These are phyloP conservation scores for Ophiosphaerella korrae DNA, from an alignment of 2,329 filamentous ascomycete genomes.

Conservation along the genomic window DNA sequence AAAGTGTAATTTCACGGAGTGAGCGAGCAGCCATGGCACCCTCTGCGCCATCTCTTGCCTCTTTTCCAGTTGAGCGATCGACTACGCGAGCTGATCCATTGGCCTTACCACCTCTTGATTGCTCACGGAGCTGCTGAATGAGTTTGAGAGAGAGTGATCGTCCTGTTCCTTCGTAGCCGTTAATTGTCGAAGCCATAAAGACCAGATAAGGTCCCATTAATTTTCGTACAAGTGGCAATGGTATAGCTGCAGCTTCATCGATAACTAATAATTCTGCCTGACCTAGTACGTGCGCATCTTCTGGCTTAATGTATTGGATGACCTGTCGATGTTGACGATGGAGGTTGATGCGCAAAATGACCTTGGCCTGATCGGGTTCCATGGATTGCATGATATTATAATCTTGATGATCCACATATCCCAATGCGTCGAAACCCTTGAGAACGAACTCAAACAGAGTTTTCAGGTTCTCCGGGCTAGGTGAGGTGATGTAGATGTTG, in stretches of 20 bases:
- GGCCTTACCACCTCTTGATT: constrained; percentile 71
- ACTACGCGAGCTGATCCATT: constrained; percentile 66
- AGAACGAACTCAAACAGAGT: constrained; percentile 98
- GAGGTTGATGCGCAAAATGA: constrained; percentile 94
- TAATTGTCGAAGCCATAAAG: constrained; percentile 99
- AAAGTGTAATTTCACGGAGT: constrained; percentile 87
- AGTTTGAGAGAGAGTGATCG: constrained; percentile 93
- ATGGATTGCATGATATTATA: constrained; percentile 98
- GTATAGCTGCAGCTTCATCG: constrained; percentile 96
- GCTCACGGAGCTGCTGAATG: constrained; percentile 94
- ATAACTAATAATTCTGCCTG: constrained; percentile 96
- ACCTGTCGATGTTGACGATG: constrained; percentile 95
- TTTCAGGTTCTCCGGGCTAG: constrained; percentile 97
- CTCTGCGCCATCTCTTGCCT: constrained; percentile 46
- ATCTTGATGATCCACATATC: constrained; percentile 92
- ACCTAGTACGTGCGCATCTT: constrained; percentile 92
- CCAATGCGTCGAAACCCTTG: constrained; percentile 94
- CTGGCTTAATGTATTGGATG: constrained; percentile 96
- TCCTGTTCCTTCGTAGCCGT: constrained; percentile 96
- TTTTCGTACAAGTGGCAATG: constrained; percentile 87
- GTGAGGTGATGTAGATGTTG: constrained; percentile 99
- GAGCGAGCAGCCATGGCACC: constrained; percentile 66
- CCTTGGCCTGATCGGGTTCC: constrained; percentile 98
- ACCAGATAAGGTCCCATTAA: constrained; percentile 96
- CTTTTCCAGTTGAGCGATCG: constrained; percentile 81